Percentiles rank a stretch among this genome's conserved stretches.
Conservation (phyloP, 2,329 filamentous ascomycete genomes). For the Pseudogymnoascus sp. region DNA sequence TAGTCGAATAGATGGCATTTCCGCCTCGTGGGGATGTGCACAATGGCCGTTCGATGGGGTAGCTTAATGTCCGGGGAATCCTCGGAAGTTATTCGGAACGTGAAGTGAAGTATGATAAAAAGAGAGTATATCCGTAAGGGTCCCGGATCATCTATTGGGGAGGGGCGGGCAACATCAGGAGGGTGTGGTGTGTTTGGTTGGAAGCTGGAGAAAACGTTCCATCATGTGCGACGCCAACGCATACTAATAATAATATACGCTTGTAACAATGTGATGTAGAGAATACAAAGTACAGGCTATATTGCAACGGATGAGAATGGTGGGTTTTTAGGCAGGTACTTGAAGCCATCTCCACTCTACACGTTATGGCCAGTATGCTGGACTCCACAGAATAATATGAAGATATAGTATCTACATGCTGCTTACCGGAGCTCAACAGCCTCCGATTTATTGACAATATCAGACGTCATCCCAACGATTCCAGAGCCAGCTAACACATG, state of each 20-base stretch:
- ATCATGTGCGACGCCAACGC: neutral
- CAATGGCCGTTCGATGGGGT: neutral
- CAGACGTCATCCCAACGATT: conserved; percentile 4
- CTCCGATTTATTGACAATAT: neutral
- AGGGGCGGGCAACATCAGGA: neutral
- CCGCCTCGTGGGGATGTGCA: neutral
- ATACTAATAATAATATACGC: neutral
- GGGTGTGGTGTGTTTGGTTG: neutral
- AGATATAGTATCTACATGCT: neutral
- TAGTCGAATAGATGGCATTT: neutral
- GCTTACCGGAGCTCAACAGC: neutral
- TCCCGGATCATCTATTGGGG: neutral
- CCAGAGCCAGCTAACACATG: neutral
- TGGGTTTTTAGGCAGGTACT: neutral
- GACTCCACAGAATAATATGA: neutral
- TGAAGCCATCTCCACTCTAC: neutral
- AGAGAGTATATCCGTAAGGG: neutral
- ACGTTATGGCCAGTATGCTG: neutral
- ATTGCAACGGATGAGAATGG: neutral
- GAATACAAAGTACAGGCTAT: neutral
- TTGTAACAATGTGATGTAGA: neutral
- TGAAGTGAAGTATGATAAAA: neutral
- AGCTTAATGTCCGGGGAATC: neutral
- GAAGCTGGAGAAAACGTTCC: neutral
- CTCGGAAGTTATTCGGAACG: neutral